phyloP scores from a whole-genome alignment of 306 rosid species.

The Corylus heterophylla region DNA sequence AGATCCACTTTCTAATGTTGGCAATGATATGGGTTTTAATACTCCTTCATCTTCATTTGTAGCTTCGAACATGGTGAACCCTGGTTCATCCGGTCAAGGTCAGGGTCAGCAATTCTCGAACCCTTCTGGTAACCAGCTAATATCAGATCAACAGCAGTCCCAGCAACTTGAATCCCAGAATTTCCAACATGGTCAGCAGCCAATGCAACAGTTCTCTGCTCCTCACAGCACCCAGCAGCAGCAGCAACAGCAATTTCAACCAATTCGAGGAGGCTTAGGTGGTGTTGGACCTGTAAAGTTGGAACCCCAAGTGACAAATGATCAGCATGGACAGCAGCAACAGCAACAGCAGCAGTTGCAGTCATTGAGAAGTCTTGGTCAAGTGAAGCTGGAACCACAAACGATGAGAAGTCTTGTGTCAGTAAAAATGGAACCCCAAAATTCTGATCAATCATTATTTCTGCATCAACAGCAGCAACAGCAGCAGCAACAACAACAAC shows the following conservation, averaged over 20 bases:
- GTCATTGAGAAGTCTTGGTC: conserved; percentile 57
- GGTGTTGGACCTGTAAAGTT: conserved; percentile 75
- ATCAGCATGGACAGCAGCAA: conserved; percentile 78
- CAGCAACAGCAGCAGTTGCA: conserved; percentile 63
- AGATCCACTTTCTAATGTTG: conserved; percentile 69
- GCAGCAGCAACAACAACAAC: conserved; percentile 59
- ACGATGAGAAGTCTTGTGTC: conserved; percentile 52
- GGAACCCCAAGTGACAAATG: conserved; percentile 76
- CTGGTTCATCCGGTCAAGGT: conserved; percentile 71
- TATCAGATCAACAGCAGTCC: conserved; percentile 77
- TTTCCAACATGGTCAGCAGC: conserved; percentile 80
- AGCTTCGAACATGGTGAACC: conserved; percentile 64
- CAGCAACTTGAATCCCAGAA: conserved; percentile 77
- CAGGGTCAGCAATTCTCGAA: conserved; percentile 84
- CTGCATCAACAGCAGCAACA: conserved; percentile 67
- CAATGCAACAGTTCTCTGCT: conserved; percentile 85
- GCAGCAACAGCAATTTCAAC: conserved; percentile 77
- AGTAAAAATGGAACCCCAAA: conserved; percentile 79
- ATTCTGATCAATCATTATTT: conserved; percentile 72
- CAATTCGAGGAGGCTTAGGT: conserved; percentile 66
- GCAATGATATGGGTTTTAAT: conserved; percentile 68
- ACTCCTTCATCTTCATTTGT: conserved; percentile 60
- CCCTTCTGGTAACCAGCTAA: conserved; percentile 63
- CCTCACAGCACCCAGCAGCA: conserved; percentile 67
- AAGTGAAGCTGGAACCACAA: conserved; percentile 83